Percentiles rank a stretch among this genome's conserved stretches.
These are phyloP conservation scores for Pseudonectria buxi DNA, from an alignment of 2,329 filamentous ascomycete species.

Conservation along the genomic window DNA sequence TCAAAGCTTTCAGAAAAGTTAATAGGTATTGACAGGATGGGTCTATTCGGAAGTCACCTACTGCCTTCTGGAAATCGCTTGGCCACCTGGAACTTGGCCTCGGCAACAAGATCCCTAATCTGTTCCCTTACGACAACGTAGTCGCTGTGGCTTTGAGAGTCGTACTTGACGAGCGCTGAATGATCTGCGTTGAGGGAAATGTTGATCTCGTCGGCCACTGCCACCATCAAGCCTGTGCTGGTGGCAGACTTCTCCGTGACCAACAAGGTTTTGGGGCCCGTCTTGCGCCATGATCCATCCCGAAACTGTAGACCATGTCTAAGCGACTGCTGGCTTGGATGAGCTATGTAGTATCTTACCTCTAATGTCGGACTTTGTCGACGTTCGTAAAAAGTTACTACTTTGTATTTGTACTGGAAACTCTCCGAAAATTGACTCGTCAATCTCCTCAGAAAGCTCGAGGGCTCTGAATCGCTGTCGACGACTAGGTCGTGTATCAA, in stretches of 20 bases:
- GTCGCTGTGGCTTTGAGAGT: background rate
- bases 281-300: constrained; percentile 5
- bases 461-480: constrained; percentile 10
- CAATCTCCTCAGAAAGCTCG: constrained; percentile 14
- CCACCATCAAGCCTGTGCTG: constrained; percentile 10
- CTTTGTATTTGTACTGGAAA: constrained; percentile 9
- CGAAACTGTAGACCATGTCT: background rate
- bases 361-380: constrained; percentile 11
- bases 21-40: too few relatives aligned
- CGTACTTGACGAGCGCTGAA: constrained; percentile 19
- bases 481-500: constrained; percentile 13
- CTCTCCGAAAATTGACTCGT: constrained; percentile 10
- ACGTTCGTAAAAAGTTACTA: constrained; percentile 15
- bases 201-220: constrained; percentile 11
- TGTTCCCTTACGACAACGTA: background rate
- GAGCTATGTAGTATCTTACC: constrained; percentile 4
- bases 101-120: background rate
- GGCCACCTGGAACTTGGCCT: background rate
- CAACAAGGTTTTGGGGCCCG: constrained; percentile 11
- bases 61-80: background rate
- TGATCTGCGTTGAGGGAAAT: constrained; percentile 16
- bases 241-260: constrained; percentile 20
- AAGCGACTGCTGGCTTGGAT: background rate
- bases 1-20: too few relatives aligned
- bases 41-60: background rate